Base-by-base conservation (phyloP, 352 stramenopile genomes). In the Pythium volutum region DNA sequence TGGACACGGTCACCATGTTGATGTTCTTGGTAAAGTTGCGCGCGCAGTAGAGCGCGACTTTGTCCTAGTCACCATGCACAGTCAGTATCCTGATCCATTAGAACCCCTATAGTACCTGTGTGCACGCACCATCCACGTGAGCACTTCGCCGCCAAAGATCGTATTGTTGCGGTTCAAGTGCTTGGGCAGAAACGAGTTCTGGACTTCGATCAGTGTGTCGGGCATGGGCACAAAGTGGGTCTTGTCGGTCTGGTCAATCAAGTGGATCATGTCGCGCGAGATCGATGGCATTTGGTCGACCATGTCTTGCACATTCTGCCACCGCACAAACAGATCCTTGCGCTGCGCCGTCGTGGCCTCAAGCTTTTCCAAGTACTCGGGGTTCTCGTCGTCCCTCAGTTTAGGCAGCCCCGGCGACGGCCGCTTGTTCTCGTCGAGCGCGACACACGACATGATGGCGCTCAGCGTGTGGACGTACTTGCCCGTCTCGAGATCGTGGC, bases 151-250 rank as follows among this genome's bases (percentile, higher is more conserved):
- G 4, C 79, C 79, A 59, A 87, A 87, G 45, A 88, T 88, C 51
- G 79, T 89, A 61, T 89, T 83, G 74, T 89, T 89, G 26, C 75
- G 74, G 69, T 88, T 89, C 38, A 89, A 34, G 61, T 89, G 77
- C 63, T 89, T 89, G 29, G 80, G 80, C 61, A 85, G 33, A 56
- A 89, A 89, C 34, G 73, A 87, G 64, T 87, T 88, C 42, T 88
- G 79, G 46, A 90, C 77, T 36, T 90, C 81, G 38, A 90, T 83
- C 48, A 87, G 69, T 59, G 76, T 90, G 48, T 86, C 76, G 2
- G 73, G 71, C 39, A 90, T 79, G 7, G 77, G 61, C 25, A 88
- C 69, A 26, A 79, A 76, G 22, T 77, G 63, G n/a, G 64, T 70
- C 52, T 78, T 79, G 34, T 73, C 45, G 50, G 66, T 67, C 12